A percentile compares a stretch with the other conserved stretches of the same genome.
Conservation (phyloP, 2,329 filamentous ascomycete genomes). For the Cordyceps sp. region DNA sequence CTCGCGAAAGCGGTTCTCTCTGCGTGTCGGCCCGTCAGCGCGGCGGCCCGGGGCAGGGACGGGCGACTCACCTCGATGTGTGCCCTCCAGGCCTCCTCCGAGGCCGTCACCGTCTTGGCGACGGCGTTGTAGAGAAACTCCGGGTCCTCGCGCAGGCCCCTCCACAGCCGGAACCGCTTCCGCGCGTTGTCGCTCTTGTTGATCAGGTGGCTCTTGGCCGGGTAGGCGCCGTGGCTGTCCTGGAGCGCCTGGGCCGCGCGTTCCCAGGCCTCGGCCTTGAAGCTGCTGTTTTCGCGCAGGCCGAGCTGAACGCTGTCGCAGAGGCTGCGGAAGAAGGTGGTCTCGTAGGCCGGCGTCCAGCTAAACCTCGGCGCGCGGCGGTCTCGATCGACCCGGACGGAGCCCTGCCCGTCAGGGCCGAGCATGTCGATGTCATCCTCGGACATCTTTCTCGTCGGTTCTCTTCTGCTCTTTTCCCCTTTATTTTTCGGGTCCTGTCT, state of each 20-base stretch:
- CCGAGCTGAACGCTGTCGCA: conserved; percentile 42
- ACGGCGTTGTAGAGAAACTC: conserved; percentile 37
- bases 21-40: conserved; percentile 12
- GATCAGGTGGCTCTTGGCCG: conserved; percentile 44
- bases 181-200: conserved; percentile 48
- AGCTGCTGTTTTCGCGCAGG: conserved; percentile 39
- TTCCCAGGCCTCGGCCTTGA: conserved; percentile 45
- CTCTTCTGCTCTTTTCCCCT: too few species aligned
- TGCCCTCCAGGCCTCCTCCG: conserved; percentile 37
- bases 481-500: too few species aligned
- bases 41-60: background rate
- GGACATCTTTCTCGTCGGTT: conserved; percentile 12
- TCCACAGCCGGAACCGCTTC: conserved; percentile 45
- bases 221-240: conserved; percentile 36
- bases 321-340: conserved; percentile 43
- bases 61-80: conserved; percentile 35
- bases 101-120: conserved; percentile 33
- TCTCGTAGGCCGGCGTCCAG: conserved; percentile 41
- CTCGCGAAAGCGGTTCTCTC: conserved; percentile 41
- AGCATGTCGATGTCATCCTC: conserved; percentile 21
- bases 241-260: conserved; percentile 36
- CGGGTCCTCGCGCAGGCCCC: conserved; percentile 38
- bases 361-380: conserved; percentile 36
- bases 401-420: conserved; percentile 18
- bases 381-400: conserved; percentile 19